Percentiles rank a stretch among this genome's conserved stretches.
Conservation (phyloP, 2,329 filamentous ascomycete species). For the Fusarium heterosporum region DNA sequence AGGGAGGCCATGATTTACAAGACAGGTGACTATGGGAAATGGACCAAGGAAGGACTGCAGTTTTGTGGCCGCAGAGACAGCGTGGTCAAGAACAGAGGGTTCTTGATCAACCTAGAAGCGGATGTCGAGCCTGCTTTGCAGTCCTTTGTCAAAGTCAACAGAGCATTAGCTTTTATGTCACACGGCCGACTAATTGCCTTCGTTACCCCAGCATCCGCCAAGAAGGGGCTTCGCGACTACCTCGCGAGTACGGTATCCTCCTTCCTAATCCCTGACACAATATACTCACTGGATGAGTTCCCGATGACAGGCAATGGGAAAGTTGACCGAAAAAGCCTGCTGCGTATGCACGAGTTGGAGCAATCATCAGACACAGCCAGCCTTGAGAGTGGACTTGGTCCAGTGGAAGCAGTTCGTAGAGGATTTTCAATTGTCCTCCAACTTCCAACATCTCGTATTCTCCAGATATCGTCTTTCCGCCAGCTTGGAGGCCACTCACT, state of each 20-base stretch:
- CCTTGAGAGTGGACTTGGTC: neutral
- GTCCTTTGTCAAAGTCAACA: neutral
- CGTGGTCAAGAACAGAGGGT: conserved; percentile 3
- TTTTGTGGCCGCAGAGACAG: neutral
- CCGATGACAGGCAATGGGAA: neutral
- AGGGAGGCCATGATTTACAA: neutral
- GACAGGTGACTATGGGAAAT: neutral
- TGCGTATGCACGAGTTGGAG: neutral
- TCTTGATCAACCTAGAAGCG: conserved; percentile 1
- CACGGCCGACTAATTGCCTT: neutral
- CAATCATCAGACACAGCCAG: neutral
- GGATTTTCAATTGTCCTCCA: neutral
- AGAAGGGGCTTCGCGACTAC: neutral
- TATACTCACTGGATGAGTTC: neutral
- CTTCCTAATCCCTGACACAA: neutral
- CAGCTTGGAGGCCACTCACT: neutral
- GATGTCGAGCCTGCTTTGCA: neutral
- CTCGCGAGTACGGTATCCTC: too few relatives aligned
- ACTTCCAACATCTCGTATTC: neutral
- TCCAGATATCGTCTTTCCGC: neutral
- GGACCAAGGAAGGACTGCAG: neutral
- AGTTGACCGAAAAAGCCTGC: neutral
- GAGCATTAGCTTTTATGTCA: neutral
- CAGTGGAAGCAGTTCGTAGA: neutral
- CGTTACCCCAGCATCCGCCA: neutral